Base-by-base conservation (phyloP, 441 rosid genomes). In the Eruca vesicaria region DNA sequence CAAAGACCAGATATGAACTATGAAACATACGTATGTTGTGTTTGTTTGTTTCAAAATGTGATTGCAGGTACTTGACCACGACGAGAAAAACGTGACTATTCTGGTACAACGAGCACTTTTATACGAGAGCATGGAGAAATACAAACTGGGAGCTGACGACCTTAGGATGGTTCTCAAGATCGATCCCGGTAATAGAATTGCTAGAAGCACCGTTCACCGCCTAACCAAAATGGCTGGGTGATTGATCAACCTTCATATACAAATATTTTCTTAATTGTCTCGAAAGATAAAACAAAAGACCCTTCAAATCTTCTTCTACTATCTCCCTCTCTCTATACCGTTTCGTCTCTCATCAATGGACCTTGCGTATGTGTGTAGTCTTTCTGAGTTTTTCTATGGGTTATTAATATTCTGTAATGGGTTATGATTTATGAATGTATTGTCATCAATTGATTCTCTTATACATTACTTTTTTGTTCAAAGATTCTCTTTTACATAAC, bases 51-150 rank as follows among this genome's bases (percentile, higher is more conserved):
- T 45, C 7, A 31, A 45, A 71, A 66, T 63, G 65, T 38, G 66
- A 23, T 78, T 81, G 75, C 79, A 94, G 99, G 99, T 89, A 67
- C 86, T 94, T 7, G 93, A 89, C 21, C 82, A 81, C 0, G 96
- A 94, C 55, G 85, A 84, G 12, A 60, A 79, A 73, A 90, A 94
- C 52, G 94, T 89, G 29, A 66, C 91, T 1, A 88, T 86, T 43
- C 86, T 92, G 18, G 97, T 94, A 32, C 98, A 94, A 79, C 94
- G 97, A 43, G 98, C 97, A n/a, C 91, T 94, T 4, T 80, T 94
- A 77, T 92, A 92, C 35, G 98, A 92, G 83, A 90, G 97, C 72
- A 94, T 94, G 99, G 98, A 94, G 79, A 94, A 94, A 81, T 94
- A 92, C 82, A 92, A 80, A 73, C 96, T 90, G 12, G 99, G 99